Evolutionary conservation across 805 yeast species (phyloP).

Genomic region (Metschnikowia santaceciliae): DNA sequence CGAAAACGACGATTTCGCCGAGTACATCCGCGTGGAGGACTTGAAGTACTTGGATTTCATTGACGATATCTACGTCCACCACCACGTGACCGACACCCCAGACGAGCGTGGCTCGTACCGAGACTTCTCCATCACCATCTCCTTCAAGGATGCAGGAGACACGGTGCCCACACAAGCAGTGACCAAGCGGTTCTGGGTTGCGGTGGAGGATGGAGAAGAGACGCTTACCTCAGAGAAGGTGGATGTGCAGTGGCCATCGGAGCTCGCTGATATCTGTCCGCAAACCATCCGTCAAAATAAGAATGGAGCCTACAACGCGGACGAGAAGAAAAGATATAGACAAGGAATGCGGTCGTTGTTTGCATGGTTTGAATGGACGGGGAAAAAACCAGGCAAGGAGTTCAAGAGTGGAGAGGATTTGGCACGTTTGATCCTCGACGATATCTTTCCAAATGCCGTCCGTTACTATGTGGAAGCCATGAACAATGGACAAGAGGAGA

Average conservation of each 20-base stretch:
- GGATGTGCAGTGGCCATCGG: constrained; percentile 65
- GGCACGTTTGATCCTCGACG: constrained; percentile 69
- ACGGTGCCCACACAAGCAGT: constrained; percentile 54
- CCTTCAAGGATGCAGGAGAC: constrained; percentile 38
- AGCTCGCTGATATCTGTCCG: constrained; percentile 56
- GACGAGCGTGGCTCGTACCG: constrained; percentile 36
- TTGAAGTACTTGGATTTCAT: constrained; percentile 68
- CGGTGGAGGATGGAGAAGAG: constrained; percentile 52
- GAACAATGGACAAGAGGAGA: constrained; percentile 52
- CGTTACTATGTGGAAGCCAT: constrained; percentile 75
- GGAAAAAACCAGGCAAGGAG: constrained; percentile 69
- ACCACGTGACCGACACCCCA: constrained; percentile 37
- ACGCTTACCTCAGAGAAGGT: constrained; percentile 51
- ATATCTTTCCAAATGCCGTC: constrained; percentile 79
- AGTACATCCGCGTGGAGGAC: constrained; percentile 72
- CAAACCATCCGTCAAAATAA: constrained; percentile 34
- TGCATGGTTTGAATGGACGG: constrained; percentile 86
- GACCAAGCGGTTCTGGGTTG: constrained; percentile 53
- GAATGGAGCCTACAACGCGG: constrained; percentile 37
- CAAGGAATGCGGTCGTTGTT: constrained; percentile 80
- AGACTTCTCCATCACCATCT: constrained; percentile 58
- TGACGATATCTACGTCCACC: constrained; percentile 57
- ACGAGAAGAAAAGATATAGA: constrained; percentile 59
- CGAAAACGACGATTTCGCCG: constrained; percentile 80
- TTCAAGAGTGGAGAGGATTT: constrained; percentile 76